Conservation (phyloP, 768 basidiomycete species). For the Gyrodon lividus region DNA sequence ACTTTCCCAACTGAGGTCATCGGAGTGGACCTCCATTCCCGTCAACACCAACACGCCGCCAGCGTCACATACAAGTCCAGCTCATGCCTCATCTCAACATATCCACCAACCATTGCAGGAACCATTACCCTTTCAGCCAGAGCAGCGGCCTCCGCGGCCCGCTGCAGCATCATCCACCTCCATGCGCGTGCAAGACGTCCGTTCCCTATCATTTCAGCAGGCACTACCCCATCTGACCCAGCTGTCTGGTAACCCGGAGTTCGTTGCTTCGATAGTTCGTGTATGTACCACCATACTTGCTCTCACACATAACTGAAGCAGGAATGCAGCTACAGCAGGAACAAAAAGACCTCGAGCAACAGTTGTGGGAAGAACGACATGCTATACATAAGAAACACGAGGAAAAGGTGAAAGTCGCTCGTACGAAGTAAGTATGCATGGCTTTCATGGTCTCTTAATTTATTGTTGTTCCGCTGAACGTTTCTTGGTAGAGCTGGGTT, state of each 20-base stretch:
- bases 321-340: slow-evolving; percentile 61
- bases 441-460: not conserved
- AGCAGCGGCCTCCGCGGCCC: slow-evolving; percentile 15
- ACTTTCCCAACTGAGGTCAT: slow-evolving; percentile 57
- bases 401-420: slow-evolving; percentile 66
- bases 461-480: not conserved
- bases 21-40: slow-evolving; percentile 19
- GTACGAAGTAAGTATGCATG: slow-evolving; percentile 52
- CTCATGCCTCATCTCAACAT: slow-evolving; percentile 10
- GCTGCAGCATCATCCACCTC: slow-evolving; percentile 2
- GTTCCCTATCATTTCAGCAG: slow-evolving; percentile 62
- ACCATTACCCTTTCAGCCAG: slow-evolving; percentile 7
- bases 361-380: slow-evolving; percentile 65
- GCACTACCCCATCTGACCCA: slow-evolving; percentile 63
- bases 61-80: slow-evolving; percentile 8
- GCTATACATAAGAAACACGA: slow-evolving; percentile 64
- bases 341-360: slow-evolving; percentile 66
- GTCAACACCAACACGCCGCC: slow-evolving; percentile 9
- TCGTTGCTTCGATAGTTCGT: slow-evolving; percentile 50
- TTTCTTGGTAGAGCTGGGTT: slow-evolving; percentile 53
- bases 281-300: slow-evolving; percentile 35
- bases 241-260: slow-evolving; percentile 52
- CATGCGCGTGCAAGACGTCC: slow-evolving; percentile 37
- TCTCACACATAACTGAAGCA: slow-evolving; percentile 8
- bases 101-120: slow-evolving; percentile 14